These are phyloP conservation scores for Flaveria robusta DNA, from an alignment of 129 eudicot species.

Conservation along the genomic window DNA sequence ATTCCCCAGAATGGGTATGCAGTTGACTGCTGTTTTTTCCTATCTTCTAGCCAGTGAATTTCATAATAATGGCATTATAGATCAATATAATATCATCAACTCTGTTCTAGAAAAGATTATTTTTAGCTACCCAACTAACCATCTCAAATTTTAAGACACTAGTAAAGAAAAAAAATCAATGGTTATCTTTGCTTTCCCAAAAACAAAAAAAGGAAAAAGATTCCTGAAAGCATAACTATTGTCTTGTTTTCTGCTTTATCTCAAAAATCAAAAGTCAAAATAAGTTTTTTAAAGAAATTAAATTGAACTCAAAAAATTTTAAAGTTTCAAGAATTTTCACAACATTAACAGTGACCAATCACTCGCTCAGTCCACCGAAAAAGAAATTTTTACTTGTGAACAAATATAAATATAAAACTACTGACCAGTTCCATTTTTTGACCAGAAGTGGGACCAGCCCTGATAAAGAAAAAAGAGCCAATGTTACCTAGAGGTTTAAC, in stretches of 20 bases:
- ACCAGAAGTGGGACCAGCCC: conserved; percentile 36
- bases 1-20: background rate
- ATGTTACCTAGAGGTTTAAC: conserved; percentile 29
- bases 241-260: conserved; percentile 8
- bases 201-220: conserved; percentile 10
- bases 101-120: too few relatives aligned
- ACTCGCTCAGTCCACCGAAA: conserved; percentile 28
- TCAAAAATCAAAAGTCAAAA: conserved; percentile 19
- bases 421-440: conserved; percentile 28
- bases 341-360: conserved; percentile 22
- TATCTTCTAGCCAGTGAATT: background rate
- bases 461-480: conserved; percentile 29
- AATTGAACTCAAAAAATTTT: background rate
- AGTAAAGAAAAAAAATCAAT: background rate
- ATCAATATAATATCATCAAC: background rate
- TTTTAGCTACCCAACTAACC: background rate
- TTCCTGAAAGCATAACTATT: conserved; percentile 4
- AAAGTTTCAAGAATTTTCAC: background rate
- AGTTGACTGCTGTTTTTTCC: background rate
- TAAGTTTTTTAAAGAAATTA: background rate
- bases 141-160: conserved; percentile 6
- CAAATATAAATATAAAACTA: conserved; percentile 16
- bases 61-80: background rate
- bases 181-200: conserved; percentile 8
- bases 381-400: background rate